A percentile compares a stretch with the other conserved stretches of the same genome.
These are phyloP conservation scores for Dalbergia cultrata DNA, from an alignment of 306 rosid species.

Conservation along the genomic window DNA sequence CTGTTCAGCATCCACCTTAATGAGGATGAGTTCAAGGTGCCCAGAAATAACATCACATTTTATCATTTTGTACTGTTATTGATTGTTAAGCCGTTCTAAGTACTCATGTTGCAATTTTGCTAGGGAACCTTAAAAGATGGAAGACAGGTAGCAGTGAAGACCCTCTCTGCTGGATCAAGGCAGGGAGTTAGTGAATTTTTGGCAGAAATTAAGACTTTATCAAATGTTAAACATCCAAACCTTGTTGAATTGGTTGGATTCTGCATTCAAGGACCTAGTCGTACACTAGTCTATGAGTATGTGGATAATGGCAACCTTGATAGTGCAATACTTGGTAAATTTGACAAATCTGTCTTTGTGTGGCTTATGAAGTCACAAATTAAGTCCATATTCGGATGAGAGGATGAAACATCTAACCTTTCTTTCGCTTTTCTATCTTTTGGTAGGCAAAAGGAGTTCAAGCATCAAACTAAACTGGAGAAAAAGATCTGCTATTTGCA, in stretches of 20 bases:
- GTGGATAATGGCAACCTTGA: constrained; percentile 85
- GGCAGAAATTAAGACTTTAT: constrained; percentile 77
- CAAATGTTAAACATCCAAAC: constrained; percentile 84
- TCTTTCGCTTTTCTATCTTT: constrained; percentile 25
- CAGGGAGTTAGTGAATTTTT: constrained; percentile 90
- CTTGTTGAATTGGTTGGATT: constrained; percentile 94
- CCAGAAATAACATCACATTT: constrained; percentile 33
- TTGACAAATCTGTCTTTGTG: constrained; percentile 15
- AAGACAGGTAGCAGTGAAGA: constrained; percentile 79
- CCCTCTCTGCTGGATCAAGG: constrained; percentile 85
- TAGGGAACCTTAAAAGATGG: constrained; percentile 83
- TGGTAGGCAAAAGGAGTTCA: constrained; percentile 59
- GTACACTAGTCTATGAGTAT: constrained; percentile 86
- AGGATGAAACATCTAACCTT: constrained; percentile 11
- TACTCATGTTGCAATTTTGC: constrained; percentile 44
- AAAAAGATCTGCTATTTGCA: constrained; percentile 80
- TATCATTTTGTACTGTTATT: constrained; percentile 11
- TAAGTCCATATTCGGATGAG: not conserved
- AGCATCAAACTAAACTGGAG: constrained; percentile 72
- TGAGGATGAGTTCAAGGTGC: constrained; percentile 20
- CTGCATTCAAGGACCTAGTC: constrained; percentile 72
- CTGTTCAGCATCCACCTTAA: not conserved
- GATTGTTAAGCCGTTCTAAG: constrained; percentile 31
- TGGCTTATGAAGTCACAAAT: constrained; percentile 31
- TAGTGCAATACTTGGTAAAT: constrained; percentile 74